Percentiles rank a stretch among this genome's conserved stretches.
Evolutionary conservation across 2,329 filamentous ascomycete genomes (phyloP).

Genomic region (Calonectria pseudoturangicola): DNA sequence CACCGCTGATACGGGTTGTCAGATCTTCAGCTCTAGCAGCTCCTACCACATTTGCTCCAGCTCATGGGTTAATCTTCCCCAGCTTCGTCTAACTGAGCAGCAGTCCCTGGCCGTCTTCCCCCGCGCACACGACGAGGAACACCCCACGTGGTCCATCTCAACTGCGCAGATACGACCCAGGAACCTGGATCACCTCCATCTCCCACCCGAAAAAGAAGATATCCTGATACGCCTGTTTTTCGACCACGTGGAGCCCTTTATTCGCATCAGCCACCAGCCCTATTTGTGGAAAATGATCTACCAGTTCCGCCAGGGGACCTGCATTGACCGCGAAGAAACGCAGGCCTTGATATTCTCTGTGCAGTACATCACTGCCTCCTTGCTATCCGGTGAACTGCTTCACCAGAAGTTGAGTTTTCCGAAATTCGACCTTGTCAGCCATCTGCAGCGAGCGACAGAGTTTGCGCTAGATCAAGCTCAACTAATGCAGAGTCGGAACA

Average conservation of each 20-base stretch:
- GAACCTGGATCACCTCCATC: background rate
- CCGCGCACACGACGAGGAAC: background rate
- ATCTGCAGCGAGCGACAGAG: conserved; percentile 13
- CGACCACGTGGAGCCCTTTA: conserved; percentile 8
- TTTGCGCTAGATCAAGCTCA: conserved; percentile 13
- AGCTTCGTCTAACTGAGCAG: background rate
- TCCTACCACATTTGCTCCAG: conserved; percentile 4
- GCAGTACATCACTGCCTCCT: background rate
- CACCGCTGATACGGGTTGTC: background rate
- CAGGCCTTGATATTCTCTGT: conserved; percentile 12
- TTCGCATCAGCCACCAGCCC: conserved; percentile 14
- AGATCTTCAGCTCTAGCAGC: conserved; percentile 9
- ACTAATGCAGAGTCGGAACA: conserved; percentile 11
- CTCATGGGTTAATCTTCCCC: conserved; percentile 6
- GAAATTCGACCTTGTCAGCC: background rate
- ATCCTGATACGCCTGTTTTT: conserved; percentile 4
- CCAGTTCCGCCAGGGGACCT: conserved; percentile 9
- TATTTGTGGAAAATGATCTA: conserved; percentile 8
- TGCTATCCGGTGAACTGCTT: background rate
- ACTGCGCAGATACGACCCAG: background rate
- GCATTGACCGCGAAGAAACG: background rate
- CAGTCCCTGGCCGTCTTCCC: background rate
- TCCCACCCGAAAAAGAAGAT: background rate
- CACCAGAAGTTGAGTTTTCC: background rate
- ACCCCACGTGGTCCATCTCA: background rate